Conservation (phyloP, 2,329 filamentous ascomycete species). For the Pseudocercospora macadamiae region DNA sequence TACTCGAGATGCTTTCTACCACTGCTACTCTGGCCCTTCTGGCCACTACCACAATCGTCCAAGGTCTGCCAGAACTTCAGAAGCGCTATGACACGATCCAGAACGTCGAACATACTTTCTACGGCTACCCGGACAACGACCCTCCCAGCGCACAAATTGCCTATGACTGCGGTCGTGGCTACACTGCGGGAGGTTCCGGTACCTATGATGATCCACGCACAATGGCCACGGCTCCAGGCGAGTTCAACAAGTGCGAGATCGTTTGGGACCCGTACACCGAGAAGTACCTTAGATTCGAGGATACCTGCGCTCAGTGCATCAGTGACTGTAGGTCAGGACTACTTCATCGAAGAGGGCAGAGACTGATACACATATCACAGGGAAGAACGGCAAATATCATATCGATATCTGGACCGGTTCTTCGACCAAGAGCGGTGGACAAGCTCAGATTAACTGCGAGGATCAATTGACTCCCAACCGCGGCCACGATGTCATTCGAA, state of each 20-base stretch:
- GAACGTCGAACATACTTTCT: conserved; percentile 30
- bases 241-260: conserved; percentile 49
- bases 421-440: conserved; percentile 24
- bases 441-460: conserved; percentile 33
- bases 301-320: conserved; percentile 40
- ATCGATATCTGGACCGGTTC: conserved; percentile 31
- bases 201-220: conserved; percentile 49
- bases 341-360: neutral
- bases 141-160: conserved; percentile 32
- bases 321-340: conserved; percentile 25
- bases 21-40: conserved; percentile 5
- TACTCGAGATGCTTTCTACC: neutral
- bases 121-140: conserved; percentile 36
- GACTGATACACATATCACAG: neutral
- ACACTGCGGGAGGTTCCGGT: conserved; percentile 46
- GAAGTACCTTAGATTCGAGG: conserved; percentile 49
- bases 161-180: conserved; percentile 35
- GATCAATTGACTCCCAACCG: conserved; percentile 28
- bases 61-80: conserved; percentile 13
- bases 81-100: conserved; percentile 17
- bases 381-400: conserved; percentile 25
- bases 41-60: conserved; percentile 8
- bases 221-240: conserved; percentile 47
- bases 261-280: conserved; percentile 50
- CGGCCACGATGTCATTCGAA: conserved; percentile 7